These are phyloP conservation scores for Globisporangium paroecandrum DNA, from an alignment of 352 stramenopile species.

Conservation along the genomic window DNA sequence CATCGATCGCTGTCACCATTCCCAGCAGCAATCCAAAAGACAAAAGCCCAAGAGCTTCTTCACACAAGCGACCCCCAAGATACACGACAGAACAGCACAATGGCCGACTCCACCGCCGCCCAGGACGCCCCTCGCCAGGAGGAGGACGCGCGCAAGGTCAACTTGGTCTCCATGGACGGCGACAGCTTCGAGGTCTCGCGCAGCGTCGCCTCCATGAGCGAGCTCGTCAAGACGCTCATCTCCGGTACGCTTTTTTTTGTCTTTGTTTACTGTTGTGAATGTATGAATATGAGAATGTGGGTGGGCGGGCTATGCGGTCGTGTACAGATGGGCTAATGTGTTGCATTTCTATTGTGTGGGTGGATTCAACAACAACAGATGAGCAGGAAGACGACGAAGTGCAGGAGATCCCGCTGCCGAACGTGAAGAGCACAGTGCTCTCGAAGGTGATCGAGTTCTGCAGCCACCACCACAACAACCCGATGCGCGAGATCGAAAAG, in stretches of 20 bases:
- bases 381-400: conserved; percentile 94
- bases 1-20: neutral
- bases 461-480: conserved; percentile 93
- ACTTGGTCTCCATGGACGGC: conserved; percentile 93
- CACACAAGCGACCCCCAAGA: conserved; percentile 1
- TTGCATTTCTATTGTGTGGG: neutral
- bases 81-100: conserved; percentile 19
- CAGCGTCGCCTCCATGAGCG: conserved; percentile 94
- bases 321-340: neutral
- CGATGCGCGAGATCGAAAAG: conserved; percentile 99
- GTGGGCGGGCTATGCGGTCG: neutral
- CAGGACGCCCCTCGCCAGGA: conserved; percentile 50
- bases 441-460: conserved; percentile 98
- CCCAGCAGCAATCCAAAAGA: conserved; percentile 1
- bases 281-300: conserved; percentile 3
- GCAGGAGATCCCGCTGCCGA: conserved; percentile 97
- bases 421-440: conserved; percentile 96
- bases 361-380: conserved; percentile 41
- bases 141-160: conserved; percentile 82
- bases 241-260: conserved; percentile 55
- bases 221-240: conserved; percentile 98
- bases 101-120: conserved; percentile 52
- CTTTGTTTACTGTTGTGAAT: neutral
- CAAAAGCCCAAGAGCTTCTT: neutral
- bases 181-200: conserved; percentile 94